Evolutionary conservation across 129 eudicot species (phyloP).

Genomic region (Ambrosia artemisiifolia): DNA sequence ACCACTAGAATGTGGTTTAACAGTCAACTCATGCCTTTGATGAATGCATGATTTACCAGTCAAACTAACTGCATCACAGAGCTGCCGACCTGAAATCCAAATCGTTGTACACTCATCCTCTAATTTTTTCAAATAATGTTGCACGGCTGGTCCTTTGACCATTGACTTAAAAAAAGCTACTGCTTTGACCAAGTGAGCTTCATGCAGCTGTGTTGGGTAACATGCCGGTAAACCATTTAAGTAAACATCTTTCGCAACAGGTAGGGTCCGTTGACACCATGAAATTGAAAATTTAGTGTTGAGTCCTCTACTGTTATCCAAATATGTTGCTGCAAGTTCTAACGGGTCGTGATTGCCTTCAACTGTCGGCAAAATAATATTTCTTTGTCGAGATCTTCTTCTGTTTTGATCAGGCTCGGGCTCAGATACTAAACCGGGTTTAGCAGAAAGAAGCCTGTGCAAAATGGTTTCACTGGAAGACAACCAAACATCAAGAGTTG

Average conservation of each 20-base stretch:
- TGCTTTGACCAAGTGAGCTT: slow-evolving; percentile 67
- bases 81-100: slow-evolving; percentile 84
- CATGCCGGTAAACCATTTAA: slow-evolving; percentile 68
- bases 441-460: slow-evolving; percentile 60
- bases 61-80: slow-evolving; percentile 94
- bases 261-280: slow-evolving; percentile 82
- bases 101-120: slow-evolving; percentile 76
- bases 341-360: slow-evolving; percentile 46
- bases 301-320: slow-evolving; percentile 57
- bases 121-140: slow-evolving; percentile 54
- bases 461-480: slow-evolving; percentile 65
- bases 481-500: slow-evolving; percentile 71
- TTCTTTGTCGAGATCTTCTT: slow-evolving; percentile 42
- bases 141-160: slow-evolving; percentile 92
- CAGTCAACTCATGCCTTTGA: slow-evolving; percentile 54
- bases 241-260: slow-evolving; percentile 82
- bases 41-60: slow-evolving; percentile 88
- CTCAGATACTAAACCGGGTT: slow-evolving; percentile 38
- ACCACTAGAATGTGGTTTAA: slow-evolving; percentile 73
- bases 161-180: slow-evolving; percentile 55
- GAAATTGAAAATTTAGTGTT: slow-evolving; percentile 60
- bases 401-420: slow-evolving; percentile 40
- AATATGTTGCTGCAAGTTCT: slow-evolving; percentile 55
- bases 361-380: slow-evolving; percentile 28
- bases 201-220: slow-evolving; percentile 72